Base-by-base conservation (phyloP, 768 basidiomycete genomes). In the Jaapia argillacea region DNA sequence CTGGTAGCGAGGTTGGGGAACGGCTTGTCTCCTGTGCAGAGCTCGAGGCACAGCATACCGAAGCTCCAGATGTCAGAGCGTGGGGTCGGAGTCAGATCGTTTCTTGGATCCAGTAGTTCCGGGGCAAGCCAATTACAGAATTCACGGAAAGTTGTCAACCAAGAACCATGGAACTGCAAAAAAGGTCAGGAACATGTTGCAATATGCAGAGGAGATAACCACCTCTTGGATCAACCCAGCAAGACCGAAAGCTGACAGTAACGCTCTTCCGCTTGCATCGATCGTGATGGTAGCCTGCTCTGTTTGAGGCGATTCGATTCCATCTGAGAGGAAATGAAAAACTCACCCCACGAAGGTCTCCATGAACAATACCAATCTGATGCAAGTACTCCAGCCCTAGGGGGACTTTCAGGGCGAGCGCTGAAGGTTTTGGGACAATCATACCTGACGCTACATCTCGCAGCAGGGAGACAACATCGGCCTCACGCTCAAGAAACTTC, bases 21-120 rank as follows among this genome's bases (percentile, higher is more conserved):
- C 5, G 71, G 70, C 22, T 55, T 54, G 18, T 67, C 53, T 2
- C 67, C 69, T 16, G 68, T 69, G 42, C 72, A 58, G 18, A 75
- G 40, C 51, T 75, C 73, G 33, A 71, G 55, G 45, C 66, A 67
- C 4, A 69, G 52, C 65, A 73, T 72, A 7, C 60, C 71, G 48
- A 71, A 70, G 24, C 67, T 67, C 73, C 73, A 74, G 5, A 72
- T 73, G 71, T 4, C 67, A 68, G 36, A 62, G 50, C 12, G 59
- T 66, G 20, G 42, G 37, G 43, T 45, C 50, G 48, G 24, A 51
- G 28, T 6, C 40, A 18, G 16, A 40, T 40, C 6, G 35, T 39
- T 28, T 51, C 21, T 55, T 25, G 60, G 53, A 4, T 53, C 50
- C 7, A 70, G 41, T 3, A 70, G 52, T 45, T 72, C 70, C 6